Conservation (phyloP, 2,329 filamentous ascomycete species). For the Clonostachys chloroleuca region DNA sequence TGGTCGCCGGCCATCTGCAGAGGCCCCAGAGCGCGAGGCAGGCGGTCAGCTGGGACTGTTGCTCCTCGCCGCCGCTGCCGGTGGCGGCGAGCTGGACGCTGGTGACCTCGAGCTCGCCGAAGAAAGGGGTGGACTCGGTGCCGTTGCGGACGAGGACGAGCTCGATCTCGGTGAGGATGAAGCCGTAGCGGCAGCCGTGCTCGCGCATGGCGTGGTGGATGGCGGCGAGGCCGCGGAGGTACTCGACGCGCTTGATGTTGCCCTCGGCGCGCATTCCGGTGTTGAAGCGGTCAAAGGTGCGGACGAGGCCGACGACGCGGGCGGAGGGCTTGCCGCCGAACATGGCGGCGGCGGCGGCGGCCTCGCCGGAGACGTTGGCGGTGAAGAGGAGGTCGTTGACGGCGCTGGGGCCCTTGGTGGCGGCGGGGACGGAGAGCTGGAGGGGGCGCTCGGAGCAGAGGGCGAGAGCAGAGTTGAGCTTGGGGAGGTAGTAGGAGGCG, state of each 20-base stretch:
- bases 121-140: constrained; percentile 66
- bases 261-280: constrained; percentile 86
- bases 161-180: constrained; percentile 95
- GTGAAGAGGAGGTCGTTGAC: constrained; percentile 58
- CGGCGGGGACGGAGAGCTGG: constrained; percentile 34
- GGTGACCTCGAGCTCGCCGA: constrained; percentile 80
- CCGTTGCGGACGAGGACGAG: constrained; percentile 86
- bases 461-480: constrained; percentile 79
- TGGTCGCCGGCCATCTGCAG: constrained; percentile 65
- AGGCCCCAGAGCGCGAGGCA: constrained; percentile 74
- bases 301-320: constrained; percentile 79
- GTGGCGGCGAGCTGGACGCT: constrained; percentile 51
- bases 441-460: constrained; percentile 60
- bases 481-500: constrained; percentile 74
- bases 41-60: constrained; percentile 54
- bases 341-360: constrained; percentile 47
- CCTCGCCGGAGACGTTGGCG: constrained; percentile 55
- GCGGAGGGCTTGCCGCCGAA: constrained; percentile 42
- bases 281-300: constrained; percentile 92
- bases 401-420: constrained; percentile 22
- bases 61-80: constrained; percentile 10
- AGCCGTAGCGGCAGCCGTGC: constrained; percentile 88
- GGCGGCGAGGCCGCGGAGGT: constrained; percentile 80
- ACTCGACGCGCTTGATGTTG: constrained; percentile 81
- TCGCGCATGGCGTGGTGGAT: constrained; percentile 91